phyloP scores from a whole-genome alignment of 495 filamentous ascomycete species.

The Daldinia bambusicola region DNA sequence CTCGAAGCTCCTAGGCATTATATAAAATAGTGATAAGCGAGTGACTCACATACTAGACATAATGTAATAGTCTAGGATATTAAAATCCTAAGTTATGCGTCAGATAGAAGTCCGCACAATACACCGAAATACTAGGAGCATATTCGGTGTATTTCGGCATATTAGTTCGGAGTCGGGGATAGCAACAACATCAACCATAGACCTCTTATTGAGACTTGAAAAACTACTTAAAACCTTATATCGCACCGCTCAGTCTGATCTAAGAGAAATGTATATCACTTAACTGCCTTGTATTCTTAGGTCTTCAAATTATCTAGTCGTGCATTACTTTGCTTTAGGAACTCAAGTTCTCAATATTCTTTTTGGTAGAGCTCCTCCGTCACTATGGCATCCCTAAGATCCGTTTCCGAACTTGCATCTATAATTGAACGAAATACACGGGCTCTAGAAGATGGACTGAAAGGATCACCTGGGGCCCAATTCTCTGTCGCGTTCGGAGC shows the following conservation, averaged over 20 bases:
- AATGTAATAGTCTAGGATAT: not conserved
- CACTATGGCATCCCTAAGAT: constrained; percentile 40
- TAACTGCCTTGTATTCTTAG: not conserved
- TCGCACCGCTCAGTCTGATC: not conserved
- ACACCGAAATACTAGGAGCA: constrained; percentile 10
- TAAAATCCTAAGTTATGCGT: not conserved
- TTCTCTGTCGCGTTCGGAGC: constrained; percentile 41
- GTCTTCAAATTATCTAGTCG: not conserved
- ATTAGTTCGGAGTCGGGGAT: constrained; percentile 34
- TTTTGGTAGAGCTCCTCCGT: not conserved
- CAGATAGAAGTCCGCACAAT: not conserved
- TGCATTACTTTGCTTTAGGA: too few species aligned
- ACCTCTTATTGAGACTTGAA: not conserved
- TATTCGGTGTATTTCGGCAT: constrained; percentile 26
- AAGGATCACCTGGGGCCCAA: constrained; percentile 31
- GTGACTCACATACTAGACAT: not conserved
- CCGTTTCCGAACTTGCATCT: constrained; percentile 43
- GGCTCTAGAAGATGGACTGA: constrained; percentile 27
- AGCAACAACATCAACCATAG: not conserved
- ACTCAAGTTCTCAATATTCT: not conserved
- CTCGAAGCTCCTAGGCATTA: not conserved
- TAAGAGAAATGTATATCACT: not conserved
- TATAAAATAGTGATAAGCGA: not conserved
- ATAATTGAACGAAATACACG: constrained; percentile 36
- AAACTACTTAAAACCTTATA: constrained; percentile 21